phyloP scores from a whole-genome alignment of 768 basidiomycete species.

The Panellus pusillus region DNA sequence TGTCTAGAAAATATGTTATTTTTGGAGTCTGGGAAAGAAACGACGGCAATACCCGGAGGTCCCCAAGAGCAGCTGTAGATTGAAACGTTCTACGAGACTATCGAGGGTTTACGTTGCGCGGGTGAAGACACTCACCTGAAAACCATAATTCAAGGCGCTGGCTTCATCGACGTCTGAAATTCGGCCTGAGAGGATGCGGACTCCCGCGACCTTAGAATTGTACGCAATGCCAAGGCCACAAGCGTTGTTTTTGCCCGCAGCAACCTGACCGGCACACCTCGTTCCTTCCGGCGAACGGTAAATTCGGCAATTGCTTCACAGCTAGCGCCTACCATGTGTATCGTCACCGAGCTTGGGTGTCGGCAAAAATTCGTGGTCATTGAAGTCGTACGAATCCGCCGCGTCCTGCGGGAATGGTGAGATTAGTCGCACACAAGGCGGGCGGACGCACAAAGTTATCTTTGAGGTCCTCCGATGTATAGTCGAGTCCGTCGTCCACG shows the following conservation, averaged over 20 bases:
- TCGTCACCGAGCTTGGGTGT: slow-evolving; percentile 88
- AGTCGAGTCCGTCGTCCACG: slow-evolving; percentile 97
- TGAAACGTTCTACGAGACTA: slow-evolving; percentile 57
- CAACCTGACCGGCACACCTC: no score
- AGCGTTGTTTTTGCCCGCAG: slow-evolving; percentile 71
- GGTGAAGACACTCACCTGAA: slow-evolving; percentile 39
- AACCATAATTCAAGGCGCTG: slow-evolving; percentile 90
- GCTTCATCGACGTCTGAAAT: slow-evolving; percentile 97
- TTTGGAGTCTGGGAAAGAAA: background rate
- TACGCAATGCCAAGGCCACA: slow-evolving; percentile 97
- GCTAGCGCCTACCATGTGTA: slow-evolving; percentile 84
- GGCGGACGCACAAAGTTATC: slow-evolving; percentile 81
- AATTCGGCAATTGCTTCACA: slow-evolving; percentile 64
- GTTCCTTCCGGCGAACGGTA: slow-evolving; percentile 50
- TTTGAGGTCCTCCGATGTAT: slow-evolving; percentile 80
- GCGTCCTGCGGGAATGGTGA: slow-evolving; percentile 65
- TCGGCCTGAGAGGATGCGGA: slow-evolving; percentile 92
- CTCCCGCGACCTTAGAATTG: slow-evolving; percentile 85
- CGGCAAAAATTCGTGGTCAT: slow-evolving; percentile 86
- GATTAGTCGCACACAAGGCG: background rate
- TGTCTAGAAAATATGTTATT: slow-evolving; percentile 1
- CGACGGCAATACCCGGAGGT: slow-evolving; percentile 81
- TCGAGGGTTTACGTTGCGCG: no score
- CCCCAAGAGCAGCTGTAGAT: slow-evolving; percentile 99
- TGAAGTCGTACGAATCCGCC: slow-evolving; percentile 91